These are phyloP conservation scores for Protoeuglena noctilucae DNA, from an alignment of 139 green algal species.

Conservation along the genomic window DNA sequence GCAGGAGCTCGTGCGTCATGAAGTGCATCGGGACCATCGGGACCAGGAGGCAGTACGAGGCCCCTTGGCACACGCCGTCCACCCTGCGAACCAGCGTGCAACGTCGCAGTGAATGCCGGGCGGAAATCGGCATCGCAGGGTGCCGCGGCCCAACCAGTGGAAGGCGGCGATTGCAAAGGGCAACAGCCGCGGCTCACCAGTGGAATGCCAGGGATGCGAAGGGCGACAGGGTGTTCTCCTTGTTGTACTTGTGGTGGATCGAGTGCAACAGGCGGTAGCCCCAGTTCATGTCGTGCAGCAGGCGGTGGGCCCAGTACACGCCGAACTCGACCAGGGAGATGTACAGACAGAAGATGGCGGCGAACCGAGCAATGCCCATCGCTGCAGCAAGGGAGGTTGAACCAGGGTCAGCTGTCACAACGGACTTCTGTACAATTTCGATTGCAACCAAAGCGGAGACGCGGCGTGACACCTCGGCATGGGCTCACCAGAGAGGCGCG, in stretches of 20 bases:
- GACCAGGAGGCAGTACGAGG: slow-evolving; percentile 63
- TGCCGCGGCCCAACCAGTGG: too few relatives aligned
- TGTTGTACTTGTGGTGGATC: slow-evolving; percentile 96
- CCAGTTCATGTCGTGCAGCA: slow-evolving; percentile 59
- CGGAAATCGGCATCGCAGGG: too few relatives aligned
- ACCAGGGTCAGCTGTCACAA: too few relatives aligned
- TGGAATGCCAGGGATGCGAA: slow-evolving; percentile 94
- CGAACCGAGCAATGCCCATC: slow-evolving; percentile 45
- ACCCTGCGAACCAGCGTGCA: too few relatives aligned
- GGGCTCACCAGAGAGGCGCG: too few relatives aligned
- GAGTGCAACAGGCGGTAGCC: slow-evolving; percentile 47
- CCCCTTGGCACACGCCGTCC: too few relatives aligned
- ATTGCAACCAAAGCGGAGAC: too few relatives aligned
- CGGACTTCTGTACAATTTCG: neutral
- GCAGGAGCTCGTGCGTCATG: slow-evolving; percentile 77
- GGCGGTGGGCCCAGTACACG: slow-evolving; percentile 89
- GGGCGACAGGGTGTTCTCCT: slow-evolving; percentile 85
- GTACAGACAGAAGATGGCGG: slow-evolving; percentile 63
- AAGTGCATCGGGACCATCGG: slow-evolving; percentile 80
- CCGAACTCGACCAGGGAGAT: slow-evolving; percentile 78
- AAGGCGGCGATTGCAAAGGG: too few relatives aligned
- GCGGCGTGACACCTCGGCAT: too few relatives aligned
- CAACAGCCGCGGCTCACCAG: too few relatives aligned
- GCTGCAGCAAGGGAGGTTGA: too few relatives aligned
- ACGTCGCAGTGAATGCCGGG: too few relatives aligned